These are phyloP conservation scores for Venturia oleaginea DNA, from an alignment of 2,329 filamentous ascomycete genomes.

Conservation along the genomic window DNA sequence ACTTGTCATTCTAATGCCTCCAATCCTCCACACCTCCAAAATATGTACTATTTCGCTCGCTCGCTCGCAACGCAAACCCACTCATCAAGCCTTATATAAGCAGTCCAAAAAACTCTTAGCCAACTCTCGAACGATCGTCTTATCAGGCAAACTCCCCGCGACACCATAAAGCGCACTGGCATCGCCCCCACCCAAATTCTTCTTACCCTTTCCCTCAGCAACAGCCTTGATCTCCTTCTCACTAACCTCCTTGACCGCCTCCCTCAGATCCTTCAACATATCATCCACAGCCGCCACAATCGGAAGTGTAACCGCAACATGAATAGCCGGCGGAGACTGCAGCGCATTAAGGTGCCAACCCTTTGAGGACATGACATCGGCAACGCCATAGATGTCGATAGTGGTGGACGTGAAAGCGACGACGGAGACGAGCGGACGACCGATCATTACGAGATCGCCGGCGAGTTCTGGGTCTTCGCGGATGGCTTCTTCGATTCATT, in stretches of 20 bases:
- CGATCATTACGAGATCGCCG: conserved; percentile 68
- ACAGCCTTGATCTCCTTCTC: conserved; percentile 69
- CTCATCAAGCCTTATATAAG: conserved; percentile 69
- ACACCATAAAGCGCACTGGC: conserved; percentile 89
- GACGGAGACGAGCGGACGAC: conserved; percentile 79
- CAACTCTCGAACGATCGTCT: conserved; percentile 85
- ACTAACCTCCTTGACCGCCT: conserved; percentile 58
- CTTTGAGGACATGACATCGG: conserved; percentile 72
- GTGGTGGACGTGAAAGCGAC: conserved; percentile 59
- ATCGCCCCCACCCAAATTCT: conserved; percentile 57
- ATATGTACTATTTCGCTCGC: background rate
- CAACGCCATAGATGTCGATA: conserved; percentile 91
- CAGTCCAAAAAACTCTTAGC: conserved; percentile 88
- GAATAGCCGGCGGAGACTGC: conserved; percentile 83
- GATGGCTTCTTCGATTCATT: conserved; percentile 67
- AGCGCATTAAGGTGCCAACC: conserved; percentile 96
- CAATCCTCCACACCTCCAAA: background rate
- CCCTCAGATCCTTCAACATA: conserved; percentile 60
- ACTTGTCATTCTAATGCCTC: too few species aligned
- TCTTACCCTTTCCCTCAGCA: conserved; percentile 56
- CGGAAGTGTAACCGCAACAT: conserved; percentile 86
- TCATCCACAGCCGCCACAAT: conserved; percentile 73
- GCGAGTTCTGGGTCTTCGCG: conserved; percentile 58
- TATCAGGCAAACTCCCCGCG: conserved; percentile 88
- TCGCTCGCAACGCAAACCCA: background rate